Base-by-base conservation (phyloP, 2,329 filamentous ascomycete genomes). In the Aspergillus sp. region DNA sequence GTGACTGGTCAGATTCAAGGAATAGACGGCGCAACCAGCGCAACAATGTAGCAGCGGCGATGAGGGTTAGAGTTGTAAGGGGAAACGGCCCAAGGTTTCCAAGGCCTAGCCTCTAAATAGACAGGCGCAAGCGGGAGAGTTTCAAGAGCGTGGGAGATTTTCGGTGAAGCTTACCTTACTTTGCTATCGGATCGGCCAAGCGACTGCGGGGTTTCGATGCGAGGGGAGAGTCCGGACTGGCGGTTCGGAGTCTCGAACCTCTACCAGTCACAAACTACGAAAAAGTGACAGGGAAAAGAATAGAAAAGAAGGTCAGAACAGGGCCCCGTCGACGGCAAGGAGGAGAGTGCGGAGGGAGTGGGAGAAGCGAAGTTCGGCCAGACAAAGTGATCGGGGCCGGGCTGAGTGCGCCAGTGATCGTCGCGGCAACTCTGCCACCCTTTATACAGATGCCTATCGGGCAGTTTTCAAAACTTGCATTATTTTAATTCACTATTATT, bases 191-290 rank as follows among this genome's bases (percentile, higher is more conserved):
- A 37, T 37, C 34, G 24, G 51, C 4, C 17, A 24, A 39, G 40
- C 15, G 47, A 56, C 40, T 51, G 54, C 54, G 54, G 54, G 54
- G 54, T 46, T 48, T n/a, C 24, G 47, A 30, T 45, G 54, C 19
- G 39, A 41, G 17, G 45, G 27, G 37, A 22, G 19, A 51, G 45
- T 20, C 27, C 39, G 30, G 54, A 56, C 45, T 41, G 20, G 30
- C 40, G 40, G n/a, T 20, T 47, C 11, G 15, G 12, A 19, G 30
- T 39, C n/a, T 19, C 30, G n/a, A 20, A 12, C 20, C 19, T 19
- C 20, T 33, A 54, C 30, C 33, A 19, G 42, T 22, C 22, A 33
- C 20, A 15, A 15, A 13, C 3, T 37, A 50, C 22, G 8, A 9
- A 13, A 13, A 17, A 8, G 27, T 33, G n/a, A 17, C 3, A 30